Conservation (phyloP, 768 basidiomycete species). For the Candolleomyces eurysporus region DNA sequence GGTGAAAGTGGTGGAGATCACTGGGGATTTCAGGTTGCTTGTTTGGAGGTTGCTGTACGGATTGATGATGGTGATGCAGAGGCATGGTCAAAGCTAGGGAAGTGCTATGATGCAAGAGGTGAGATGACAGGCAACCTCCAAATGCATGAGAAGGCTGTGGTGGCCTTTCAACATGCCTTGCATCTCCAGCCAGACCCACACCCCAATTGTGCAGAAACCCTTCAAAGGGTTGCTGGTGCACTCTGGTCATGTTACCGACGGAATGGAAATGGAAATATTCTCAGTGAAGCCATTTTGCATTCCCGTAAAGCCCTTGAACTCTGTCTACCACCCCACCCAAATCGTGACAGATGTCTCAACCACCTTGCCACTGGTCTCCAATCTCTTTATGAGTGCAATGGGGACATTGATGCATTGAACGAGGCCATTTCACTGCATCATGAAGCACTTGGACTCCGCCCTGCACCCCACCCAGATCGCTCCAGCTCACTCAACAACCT, state of each 20-base stretch:
- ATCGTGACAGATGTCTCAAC: neutral
- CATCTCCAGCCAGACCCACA: neutral
- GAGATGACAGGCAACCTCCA: too few relatives aligned
- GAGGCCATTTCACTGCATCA: too few relatives aligned
- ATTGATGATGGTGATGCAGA: neutral
- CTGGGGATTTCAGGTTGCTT: neutral
- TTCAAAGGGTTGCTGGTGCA: neutral
- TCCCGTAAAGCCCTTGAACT: too few relatives aligned
- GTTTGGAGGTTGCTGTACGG: neutral
- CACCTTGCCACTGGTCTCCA: neutral
- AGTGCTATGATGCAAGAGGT: too few relatives aligned
- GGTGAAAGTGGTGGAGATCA: neutral
- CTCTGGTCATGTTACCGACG: too few relatives aligned
- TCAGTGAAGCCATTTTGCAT: neutral
- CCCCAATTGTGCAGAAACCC: neutral
- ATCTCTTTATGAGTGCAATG: neutral
- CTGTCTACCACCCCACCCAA: neutral
- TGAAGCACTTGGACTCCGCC: too few relatives aligned
- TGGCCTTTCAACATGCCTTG: neutral
- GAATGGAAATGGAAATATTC: neutral
- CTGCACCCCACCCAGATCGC: too few relatives aligned
- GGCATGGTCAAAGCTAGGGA: neutral
- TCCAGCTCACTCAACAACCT: neutral
- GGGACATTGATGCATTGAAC: too few relatives aligned
- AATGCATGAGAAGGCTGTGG: neutral